phyloP scores from a whole-genome alignment of 805 yeast genomes.

The Maudiozyma barnettii region DNA sequence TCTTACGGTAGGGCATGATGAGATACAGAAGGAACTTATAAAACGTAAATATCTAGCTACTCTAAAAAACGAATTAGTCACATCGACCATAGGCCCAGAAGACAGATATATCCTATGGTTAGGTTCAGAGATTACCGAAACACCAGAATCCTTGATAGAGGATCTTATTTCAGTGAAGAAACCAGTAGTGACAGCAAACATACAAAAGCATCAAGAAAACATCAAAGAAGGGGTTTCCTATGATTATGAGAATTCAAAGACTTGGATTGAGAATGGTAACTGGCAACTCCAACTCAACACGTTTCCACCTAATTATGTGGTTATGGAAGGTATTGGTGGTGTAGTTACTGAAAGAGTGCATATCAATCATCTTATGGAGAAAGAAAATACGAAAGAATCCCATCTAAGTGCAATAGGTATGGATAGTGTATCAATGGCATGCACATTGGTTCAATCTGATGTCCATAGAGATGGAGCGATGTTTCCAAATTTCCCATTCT shows the following conservation, averaged over 20 bases:
- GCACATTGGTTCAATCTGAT: slow-evolving; percentile 83
- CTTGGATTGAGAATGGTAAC: slow-evolving; percentile 77
- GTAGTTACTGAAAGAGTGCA: slow-evolving; percentile 82
- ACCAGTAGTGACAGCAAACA: slow-evolving; percentile 81
- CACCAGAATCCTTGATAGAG: slow-evolving; percentile 73
- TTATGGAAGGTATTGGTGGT: slow-evolving; percentile 84
- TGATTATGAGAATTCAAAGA: slow-evolving; percentile 64
- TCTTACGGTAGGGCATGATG: slow-evolving; percentile 51
- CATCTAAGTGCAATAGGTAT: slow-evolving; percentile 57
- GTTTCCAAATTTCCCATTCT: slow-evolving; percentile 96
- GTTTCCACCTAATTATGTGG: slow-evolving; percentile 72
- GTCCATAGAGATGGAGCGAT: slow-evolving; percentile 97
- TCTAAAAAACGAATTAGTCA: slow-evolving; percentile 78
- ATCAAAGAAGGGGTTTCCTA: slow-evolving; percentile 54
- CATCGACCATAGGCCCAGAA: slow-evolving; percentile 73
- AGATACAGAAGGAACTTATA: slow-evolving; percentile 70
- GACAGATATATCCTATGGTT: slow-evolving; percentile 94
- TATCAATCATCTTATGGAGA: slow-evolving; percentile 54
- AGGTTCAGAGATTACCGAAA: slow-evolving; percentile 80
- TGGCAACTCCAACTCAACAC: slow-evolving; percentile 59
- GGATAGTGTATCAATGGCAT: slow-evolving; percentile 96
- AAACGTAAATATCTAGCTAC: slow-evolving; percentile 85
- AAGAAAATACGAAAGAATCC: slow-evolving; percentile 56
- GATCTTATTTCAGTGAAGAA: slow-evolving; percentile 73
- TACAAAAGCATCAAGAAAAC: slow-evolving; percentile 50